Percentiles rank a stretch among this genome's conserved stretches.
Evolutionary conservation across 306 rosid species (phyloP).

Genomic region (Psophocarpus tetragonolobus): DNA sequence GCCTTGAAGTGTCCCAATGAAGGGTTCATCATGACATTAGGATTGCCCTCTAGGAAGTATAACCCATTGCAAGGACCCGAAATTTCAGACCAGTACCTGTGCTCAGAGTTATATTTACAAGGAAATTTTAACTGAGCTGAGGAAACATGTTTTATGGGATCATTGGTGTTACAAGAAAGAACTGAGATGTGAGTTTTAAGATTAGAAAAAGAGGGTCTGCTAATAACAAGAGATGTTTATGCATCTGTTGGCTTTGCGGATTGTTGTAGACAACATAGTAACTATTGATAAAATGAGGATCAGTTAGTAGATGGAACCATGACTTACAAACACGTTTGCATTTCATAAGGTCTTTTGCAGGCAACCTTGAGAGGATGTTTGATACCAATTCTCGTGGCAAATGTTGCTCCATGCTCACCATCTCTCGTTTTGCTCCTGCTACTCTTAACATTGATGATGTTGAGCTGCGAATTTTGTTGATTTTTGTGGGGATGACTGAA

Average conservation of each 20-base stretch:
- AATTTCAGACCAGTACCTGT: constrained; percentile 37
- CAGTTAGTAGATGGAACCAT: constrained; percentile 33
- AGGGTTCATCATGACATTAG: constrained; percentile 32
- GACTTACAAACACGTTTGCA: constrained; percentile 28
- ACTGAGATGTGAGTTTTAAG: constrained; percentile 28
- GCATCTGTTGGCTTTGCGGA: background rate
- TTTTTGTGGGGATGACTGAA: background rate
- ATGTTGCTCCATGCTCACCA: constrained; percentile 3
- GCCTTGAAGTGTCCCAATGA: constrained; percentile 24
- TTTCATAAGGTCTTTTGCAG: constrained; percentile 8
- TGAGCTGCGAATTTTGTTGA: background rate
- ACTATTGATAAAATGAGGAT: constrained; percentile 21
- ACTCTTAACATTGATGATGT: background rate
- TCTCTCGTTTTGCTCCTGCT: background rate
- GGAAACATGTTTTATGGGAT: background rate
- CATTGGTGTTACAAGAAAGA: background rate
- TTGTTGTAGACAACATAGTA: constrained; percentile 17
- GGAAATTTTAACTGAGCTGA: constrained; percentile 12
- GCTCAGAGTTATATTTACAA: constrained; percentile 22
- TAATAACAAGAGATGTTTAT: constrained; percentile 20
- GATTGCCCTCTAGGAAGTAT: constrained; percentile 34
- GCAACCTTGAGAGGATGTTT: constrained; percentile 31
- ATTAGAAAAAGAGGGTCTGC: constrained; percentile 29
- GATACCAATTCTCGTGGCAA: constrained; percentile 33
- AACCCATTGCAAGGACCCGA: constrained; percentile 41